A percentile compares a stretch with the other conserved stretches of the same genome.
These are phyloP conservation scores for Paramecium sonneborni DNA, from an alignment of 73 alveolate species.

Conservation along the genomic window DNA sequence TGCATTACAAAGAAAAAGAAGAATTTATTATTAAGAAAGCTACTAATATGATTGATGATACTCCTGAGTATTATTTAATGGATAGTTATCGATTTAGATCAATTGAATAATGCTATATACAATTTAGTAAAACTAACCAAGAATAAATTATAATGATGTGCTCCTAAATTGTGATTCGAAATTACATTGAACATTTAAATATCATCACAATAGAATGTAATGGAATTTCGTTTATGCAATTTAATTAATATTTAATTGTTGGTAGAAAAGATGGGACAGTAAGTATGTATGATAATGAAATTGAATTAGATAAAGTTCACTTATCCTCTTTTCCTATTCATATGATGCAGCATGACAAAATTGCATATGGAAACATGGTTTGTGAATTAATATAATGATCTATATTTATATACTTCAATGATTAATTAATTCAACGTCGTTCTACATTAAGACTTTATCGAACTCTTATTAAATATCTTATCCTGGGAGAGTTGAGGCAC, in stretches of 20 bases:
- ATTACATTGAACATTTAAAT: slow-evolving; percentile 40
- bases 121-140: slow-evolving; percentile 4
- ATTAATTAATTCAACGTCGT: slow-evolving; percentile 31
- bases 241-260: not conserved
- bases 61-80: slow-evolving; percentile 9
- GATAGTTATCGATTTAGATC: slow-evolving; percentile 50
- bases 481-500: slow-evolving; percentile 41
- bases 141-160: slow-evolving; percentile 36
- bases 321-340: slow-evolving; percentile 19
- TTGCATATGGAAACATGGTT: slow-evolving; percentile 16
- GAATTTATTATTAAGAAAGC: not conserved
- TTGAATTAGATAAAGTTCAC: slow-evolving; percentile 16
- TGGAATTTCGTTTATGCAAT: not conserved
- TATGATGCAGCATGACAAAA: not conserved
- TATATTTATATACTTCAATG: not conserved
- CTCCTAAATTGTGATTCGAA: not conserved
- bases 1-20: slow-evolving; percentile 1
- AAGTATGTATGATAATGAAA: slow-evolving; percentile 49
- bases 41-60: not conserved
- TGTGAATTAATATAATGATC: slow-evolving; percentile 1
- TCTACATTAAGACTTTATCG: not conserved
- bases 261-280: slow-evolving; percentile 44
- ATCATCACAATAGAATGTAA: not conserved
- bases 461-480: not conserved
- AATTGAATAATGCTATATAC: not conserved